Conservation (phyloP, 192 early-diverging fungal genomes). For the Coemansia sp. region DNA sequence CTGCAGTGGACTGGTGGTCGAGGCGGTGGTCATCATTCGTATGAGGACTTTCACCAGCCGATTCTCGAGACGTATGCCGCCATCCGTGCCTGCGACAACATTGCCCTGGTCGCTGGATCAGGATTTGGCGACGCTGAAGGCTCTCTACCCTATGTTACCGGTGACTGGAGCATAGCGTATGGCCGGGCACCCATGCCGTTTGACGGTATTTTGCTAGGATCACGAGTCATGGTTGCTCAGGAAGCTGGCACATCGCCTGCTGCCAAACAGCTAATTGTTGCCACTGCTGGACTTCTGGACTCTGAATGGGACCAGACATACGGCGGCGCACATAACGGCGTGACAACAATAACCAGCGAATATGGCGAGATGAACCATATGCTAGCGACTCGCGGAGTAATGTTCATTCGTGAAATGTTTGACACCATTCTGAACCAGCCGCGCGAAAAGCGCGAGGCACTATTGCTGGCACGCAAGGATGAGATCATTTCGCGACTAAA, state of each 20-base stretch:
- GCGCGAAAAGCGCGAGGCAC: slow-evolving; percentile 73
- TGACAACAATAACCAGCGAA: no score
- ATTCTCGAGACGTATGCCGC: no score
- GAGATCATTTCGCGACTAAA: slow-evolving; percentile 82
- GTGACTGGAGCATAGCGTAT: slow-evolving; percentile 82
- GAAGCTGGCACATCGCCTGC: slow-evolving; percentile 77
- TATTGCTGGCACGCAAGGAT: slow-evolving; percentile 68
- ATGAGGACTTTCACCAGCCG: no score
- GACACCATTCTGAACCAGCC: slow-evolving; percentile 79
- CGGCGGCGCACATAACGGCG: no score
- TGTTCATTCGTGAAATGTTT: slow-evolving; percentile 79
- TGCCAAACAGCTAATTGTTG: no score
- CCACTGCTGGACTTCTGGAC: no score
- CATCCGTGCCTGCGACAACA: slow-evolving; percentile 67
- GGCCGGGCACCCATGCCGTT: slow-evolving; percentile 92
- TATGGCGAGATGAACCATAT: slow-evolving; percentile 73
- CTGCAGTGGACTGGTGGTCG: no score
- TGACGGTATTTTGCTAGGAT: slow-evolving; percentile 91
- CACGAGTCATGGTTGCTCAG: slow-evolving; percentile 91
- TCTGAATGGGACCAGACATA: no score
- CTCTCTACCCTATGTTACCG: slow-evolving; percentile 88
- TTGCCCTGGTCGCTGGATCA: slow-evolving; percentile 88
- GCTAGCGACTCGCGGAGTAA: slow-evolving; percentile 80
- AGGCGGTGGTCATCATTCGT: no score
- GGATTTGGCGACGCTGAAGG: slow-evolving; percentile 88